Percentiles rank a stretch among this genome's conserved stretches.
Conservation (phyloP, 2,329 filamentous ascomycete species). For the Bipolaris sorokiniana region DNA sequence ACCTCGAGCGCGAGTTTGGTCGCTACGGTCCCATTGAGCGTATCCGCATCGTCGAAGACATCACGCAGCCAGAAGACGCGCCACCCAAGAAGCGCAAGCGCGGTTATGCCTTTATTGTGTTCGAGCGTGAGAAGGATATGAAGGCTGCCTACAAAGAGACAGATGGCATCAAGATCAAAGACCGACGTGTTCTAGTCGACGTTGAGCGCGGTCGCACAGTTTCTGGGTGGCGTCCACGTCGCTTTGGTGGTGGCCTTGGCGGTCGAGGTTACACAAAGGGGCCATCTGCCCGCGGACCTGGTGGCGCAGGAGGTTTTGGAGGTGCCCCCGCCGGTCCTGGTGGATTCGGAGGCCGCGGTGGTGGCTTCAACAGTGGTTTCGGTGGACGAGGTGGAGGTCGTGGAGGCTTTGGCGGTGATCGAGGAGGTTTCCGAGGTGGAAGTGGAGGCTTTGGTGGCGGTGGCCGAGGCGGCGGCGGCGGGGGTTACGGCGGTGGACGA, state of each 20-base stretch:
- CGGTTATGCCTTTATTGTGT: conserved; percentile 96
- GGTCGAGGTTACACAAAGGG: conserved; percentile 92
- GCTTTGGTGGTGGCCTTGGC: conserved; percentile 89
- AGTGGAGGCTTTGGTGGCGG: conserved; percentile 52
- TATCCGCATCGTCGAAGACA: conserved; percentile 85
- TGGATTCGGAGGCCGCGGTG: conserved; percentile 58
- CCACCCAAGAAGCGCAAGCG: conserved; percentile 68
- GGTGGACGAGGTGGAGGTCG: conserved; percentile 57
- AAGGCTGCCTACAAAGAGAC: conserved; percentile 92
- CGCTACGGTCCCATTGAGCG: conserved; percentile 93
- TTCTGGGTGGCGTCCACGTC: conserved; percentile 88
- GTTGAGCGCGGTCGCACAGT: conserved; percentile 96
- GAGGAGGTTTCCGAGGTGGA: conserved; percentile 53
- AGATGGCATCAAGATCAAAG: conserved; percentile 91
- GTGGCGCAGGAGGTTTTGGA: conserved; percentile 65
- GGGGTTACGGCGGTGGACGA: conserved; percentile 48
- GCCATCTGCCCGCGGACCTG: conserved; percentile 72
- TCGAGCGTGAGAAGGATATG: conserved; percentile 97
- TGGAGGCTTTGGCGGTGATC: conserved; percentile 56
- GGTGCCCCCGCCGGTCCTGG: conserved; percentile 60
- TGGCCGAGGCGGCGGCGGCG: conserved; percentile 23
- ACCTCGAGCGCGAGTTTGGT: conserved; percentile 91
- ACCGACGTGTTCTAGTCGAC: conserved; percentile 89
- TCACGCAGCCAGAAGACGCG: conserved; percentile 70
- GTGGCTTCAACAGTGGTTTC: conserved; percentile 58